Conservation (phyloP, 2,329 filamentous ascomycete genomes). For the Samsoniella hepiali region DNA sequence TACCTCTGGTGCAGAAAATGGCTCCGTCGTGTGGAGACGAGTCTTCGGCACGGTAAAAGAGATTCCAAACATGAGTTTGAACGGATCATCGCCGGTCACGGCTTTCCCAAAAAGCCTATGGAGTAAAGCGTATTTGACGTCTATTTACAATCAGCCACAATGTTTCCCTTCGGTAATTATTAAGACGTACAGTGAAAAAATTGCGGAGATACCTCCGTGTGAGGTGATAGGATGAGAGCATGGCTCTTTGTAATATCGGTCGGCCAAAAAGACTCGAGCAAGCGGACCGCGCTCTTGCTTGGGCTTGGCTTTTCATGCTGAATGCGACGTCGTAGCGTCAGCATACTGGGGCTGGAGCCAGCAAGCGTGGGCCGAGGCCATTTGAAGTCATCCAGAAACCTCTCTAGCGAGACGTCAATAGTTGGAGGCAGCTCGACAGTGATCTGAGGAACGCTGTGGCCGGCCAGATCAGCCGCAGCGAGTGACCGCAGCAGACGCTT, state of each 20-base stretch:
- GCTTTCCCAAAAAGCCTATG: constrained; percentile 69
- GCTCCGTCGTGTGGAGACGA: constrained; percentile 57
- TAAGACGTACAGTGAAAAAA: constrained; percentile 70
- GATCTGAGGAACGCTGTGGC: constrained; percentile 66
- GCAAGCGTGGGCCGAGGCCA: constrained; percentile 57
- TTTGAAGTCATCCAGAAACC: constrained; percentile 59
- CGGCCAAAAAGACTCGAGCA: constrained; percentile 88
- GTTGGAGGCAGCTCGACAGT: constrained; percentile 78
- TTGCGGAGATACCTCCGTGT: constrained; percentile 72
- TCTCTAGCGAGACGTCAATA: constrained; percentile 62
- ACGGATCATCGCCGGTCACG: constrained; percentile 42
- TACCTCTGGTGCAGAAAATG: constrained; percentile 47
- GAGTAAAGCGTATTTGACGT: constrained; percentile 73
- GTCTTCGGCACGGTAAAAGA: constrained; percentile 71
- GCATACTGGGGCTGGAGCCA: constrained; percentile 44
- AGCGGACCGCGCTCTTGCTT: constrained; percentile 69
- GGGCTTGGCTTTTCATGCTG: constrained; percentile 55
- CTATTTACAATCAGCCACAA: constrained; percentile 34
- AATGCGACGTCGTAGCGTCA: constrained; percentile 75
- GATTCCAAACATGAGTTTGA: constrained; percentile 66
- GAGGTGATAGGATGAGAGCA: constrained; percentile 78
- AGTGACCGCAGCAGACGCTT: constrained; percentile 76
- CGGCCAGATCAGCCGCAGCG: constrained; percentile 69
- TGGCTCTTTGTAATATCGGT: constrained; percentile 61
- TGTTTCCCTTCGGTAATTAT: background rate